These are phyloP conservation scores for Dipodascus albidus DNA, from an alignment of 805 yeast genomes.

Conservation along the genomic window DNA sequence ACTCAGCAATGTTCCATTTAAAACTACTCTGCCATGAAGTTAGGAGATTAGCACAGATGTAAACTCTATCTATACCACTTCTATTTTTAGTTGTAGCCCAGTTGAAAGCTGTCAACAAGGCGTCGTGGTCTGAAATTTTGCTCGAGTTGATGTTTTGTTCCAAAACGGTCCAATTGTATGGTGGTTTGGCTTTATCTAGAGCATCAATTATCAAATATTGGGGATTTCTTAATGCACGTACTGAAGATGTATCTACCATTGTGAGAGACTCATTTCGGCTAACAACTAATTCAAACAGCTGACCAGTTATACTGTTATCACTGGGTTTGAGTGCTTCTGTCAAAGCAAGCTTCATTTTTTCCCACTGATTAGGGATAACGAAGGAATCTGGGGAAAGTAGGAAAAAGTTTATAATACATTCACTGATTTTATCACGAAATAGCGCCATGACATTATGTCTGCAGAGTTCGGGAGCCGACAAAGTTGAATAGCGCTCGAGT, in stretches of 20 bases:
- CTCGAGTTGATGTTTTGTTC: conserved; percentile 7
- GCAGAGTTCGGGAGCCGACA: conserved; percentile 21
- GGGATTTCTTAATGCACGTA: conserved; percentile 12
- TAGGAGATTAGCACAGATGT: conserved; percentile 14
- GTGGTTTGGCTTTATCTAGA: conserved; percentile 22
- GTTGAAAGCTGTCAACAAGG: conserved; percentile 12
- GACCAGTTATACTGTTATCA: conserved; percentile 7
- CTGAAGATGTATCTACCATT: conserved; percentile 14
- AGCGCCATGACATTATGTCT: conserved; percentile 18
- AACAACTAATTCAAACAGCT: conserved; percentile 10
- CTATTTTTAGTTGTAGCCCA: conserved; percentile 19
- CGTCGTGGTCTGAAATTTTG: conserved; percentile 14
- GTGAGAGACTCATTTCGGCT: conserved; percentile 16
- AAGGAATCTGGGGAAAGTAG: conserved; percentile 20
- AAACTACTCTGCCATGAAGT: conserved; percentile 9
- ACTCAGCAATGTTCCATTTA: conserved; percentile 17
- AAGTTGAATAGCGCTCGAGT: conserved; percentile 27
- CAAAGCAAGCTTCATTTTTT: conserved; percentile 18
- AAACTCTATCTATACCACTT: conserved; percentile 13
- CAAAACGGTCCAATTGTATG: conserved; percentile 15
- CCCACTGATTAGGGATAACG: conserved; percentile 24
- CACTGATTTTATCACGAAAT: conserved; percentile 17
- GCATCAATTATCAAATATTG: conserved; percentile 14
- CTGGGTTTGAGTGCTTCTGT: conserved; percentile 15
- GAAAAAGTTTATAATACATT: conserved; percentile 14